Conservation (phyloP, 2,329 filamentous ascomycete species). For the Chaetomium olivaceum region DNA sequence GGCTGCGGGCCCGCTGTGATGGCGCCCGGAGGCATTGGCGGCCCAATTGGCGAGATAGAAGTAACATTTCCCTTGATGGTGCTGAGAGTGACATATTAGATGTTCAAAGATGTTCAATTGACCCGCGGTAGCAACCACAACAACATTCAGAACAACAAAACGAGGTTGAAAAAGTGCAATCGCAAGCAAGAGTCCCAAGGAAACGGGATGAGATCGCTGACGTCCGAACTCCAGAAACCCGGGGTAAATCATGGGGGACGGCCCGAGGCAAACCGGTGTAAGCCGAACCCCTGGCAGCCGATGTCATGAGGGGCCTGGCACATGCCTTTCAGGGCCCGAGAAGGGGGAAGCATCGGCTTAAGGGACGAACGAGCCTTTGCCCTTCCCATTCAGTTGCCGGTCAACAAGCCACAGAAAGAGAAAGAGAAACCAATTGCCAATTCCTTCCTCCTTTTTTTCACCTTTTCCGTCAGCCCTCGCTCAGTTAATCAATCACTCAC, state of each 20-base stretch:
- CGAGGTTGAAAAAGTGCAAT: neutral
- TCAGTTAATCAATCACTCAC: neutral
- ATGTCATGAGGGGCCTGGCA: conserved; percentile 16
- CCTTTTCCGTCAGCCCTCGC: too few species aligned
- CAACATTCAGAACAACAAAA: neutral
- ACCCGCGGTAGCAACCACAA: conserved; percentile 19
- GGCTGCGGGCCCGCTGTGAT: conserved; percentile 30
- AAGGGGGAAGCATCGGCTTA: conserved; percentile 25
- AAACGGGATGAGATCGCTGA: conserved; percentile 14
- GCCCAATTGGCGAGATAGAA: conserved; percentile 47
- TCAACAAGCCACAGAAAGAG: conserved; percentile 9
- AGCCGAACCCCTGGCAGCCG: conserved; percentile 17
- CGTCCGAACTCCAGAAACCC: conserved; percentile 13
- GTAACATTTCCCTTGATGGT: conserved; percentile 48
- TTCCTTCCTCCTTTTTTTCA: neutral
- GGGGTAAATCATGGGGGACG: conserved; percentile 20
- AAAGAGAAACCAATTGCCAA: neutral
- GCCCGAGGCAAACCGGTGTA: conserved; percentile 47
- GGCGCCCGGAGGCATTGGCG: conserved; percentile 33
- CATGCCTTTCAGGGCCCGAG: conserved; percentile 2
- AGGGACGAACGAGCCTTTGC: conserved; percentile 13
- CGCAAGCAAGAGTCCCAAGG: neutral
- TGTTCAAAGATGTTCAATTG: conserved; percentile 17
- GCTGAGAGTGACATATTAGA: conserved; percentile 53
- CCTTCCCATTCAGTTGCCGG: neutral